Conservation (phyloP, 2,329 filamentous ascomycete species). For the Talaromyces sp. region DNA sequence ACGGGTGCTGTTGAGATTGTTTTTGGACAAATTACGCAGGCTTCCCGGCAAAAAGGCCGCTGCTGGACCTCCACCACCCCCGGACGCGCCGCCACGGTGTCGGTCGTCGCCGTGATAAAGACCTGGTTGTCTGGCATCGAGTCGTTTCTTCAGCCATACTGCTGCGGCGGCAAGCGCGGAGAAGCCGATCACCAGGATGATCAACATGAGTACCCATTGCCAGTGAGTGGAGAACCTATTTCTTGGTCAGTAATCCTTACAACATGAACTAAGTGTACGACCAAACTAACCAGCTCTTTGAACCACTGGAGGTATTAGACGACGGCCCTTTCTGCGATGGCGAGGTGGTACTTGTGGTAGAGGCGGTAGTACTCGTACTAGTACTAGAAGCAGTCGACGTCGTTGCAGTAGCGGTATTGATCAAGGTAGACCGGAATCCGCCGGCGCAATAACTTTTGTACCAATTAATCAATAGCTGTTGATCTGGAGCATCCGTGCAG, state of each 20-base stretch:
- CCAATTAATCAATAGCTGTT: slow-evolving; percentile 62
- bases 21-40: slow-evolving; percentile 15
- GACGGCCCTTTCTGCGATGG: not conserved
- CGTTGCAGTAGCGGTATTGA: slow-evolving; percentile 25
- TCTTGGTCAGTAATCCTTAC: not conserved
- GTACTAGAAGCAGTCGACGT: slow-evolving; percentile 18
- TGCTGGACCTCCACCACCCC: slow-evolving; percentile 15
- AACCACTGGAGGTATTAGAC: not conserved
- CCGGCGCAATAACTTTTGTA: slow-evolving; percentile 60
- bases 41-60: slow-evolving; percentile 20
- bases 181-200: slow-evolving; percentile 67
- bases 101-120: slow-evolving; percentile 28
- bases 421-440: slow-evolving; percentile 25
- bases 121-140: slow-evolving; percentile 55
- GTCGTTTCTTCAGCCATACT: slow-evolving; percentile 66
- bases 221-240: slow-evolving; percentile 64
- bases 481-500: slow-evolving; percentile 51
- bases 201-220: slow-evolving; percentile 77
- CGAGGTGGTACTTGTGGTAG: not conserved
- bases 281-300: slow-evolving; percentile 10
- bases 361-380: slow-evolving; percentile 15
- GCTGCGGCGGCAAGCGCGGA: slow-evolving; percentile 61
- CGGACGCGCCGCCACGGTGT: not conserved
- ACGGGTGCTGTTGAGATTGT: slow-evolving; percentile 6
- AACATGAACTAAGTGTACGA: not conserved